phyloP scores from a whole-genome alignment of 2,329 filamentous ascomycete genomes.

The Hypoxylon sp. region DNA sequence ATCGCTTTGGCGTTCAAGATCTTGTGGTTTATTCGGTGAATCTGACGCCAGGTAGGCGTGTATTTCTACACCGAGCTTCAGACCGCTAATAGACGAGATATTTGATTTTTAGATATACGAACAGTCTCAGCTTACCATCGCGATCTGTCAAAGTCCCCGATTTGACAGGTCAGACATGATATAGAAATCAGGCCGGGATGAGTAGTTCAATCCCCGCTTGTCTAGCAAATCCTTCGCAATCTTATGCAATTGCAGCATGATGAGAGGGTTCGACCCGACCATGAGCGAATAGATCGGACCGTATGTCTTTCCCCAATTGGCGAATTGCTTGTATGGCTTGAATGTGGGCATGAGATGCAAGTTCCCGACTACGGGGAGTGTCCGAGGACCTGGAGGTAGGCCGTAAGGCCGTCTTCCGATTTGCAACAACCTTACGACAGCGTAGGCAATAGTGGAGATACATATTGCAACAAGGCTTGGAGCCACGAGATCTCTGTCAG shows the following conservation, averaged over 20 bases:
- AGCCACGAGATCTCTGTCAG: too few species aligned
- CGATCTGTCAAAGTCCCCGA: constrained; percentile 10
- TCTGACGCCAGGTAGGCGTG: constrained; percentile 38
- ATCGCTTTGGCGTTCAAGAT: constrained; percentile 61
- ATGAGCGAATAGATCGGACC: constrained; percentile 65
- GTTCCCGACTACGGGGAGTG: constrained; percentile 65
- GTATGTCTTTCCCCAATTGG: constrained; percentile 66
- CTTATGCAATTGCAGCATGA: constrained; percentile 61
- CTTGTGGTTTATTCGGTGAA: constrained; percentile 51
- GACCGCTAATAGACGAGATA: constrained; percentile 9
- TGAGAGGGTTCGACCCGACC: constrained; percentile 61
- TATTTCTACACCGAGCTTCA: constrained; percentile 52
- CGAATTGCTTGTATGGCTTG: constrained; percentile 60
- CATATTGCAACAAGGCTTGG: constrained; percentile 2
- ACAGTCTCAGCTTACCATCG: constrained; percentile 5
- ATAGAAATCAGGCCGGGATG: constrained; percentile 59
- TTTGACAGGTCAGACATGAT: constrained; percentile 55
- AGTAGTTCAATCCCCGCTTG: constrained; percentile 64
- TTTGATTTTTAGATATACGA: not conserved
- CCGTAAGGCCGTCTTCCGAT: constrained; percentile 1
- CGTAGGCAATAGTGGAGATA: constrained; percentile 1
- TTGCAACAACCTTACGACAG: not conserved
- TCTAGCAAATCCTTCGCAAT: constrained; percentile 66
- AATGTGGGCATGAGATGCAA: constrained; percentile 62
- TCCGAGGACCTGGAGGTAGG: constrained; percentile 63